Conservation (phyloP, 495 filamentous ascomycete species). For the Aeminium ludgeri region DNA sequence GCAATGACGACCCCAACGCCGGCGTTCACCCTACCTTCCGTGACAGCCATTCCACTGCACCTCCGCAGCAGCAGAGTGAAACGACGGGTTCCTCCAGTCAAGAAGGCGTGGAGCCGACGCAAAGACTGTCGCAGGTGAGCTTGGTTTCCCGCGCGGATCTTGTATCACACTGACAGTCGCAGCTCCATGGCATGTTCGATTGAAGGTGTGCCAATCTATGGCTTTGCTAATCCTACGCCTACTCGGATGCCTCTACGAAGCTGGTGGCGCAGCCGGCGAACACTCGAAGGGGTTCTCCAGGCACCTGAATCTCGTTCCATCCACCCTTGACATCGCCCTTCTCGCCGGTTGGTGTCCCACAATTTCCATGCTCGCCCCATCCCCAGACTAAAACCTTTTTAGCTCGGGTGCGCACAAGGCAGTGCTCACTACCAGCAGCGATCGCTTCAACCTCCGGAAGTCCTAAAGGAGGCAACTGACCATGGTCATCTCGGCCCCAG, state of each 20-base stretch:
- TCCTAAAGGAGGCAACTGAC: constrained; percentile 50
- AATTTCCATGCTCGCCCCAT: constrained; percentile 97
- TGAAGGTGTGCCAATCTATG: not conserved
- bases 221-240: constrained; percentile 29
- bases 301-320: constrained; percentile 30
- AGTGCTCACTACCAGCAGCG: constrained; percentile 79
- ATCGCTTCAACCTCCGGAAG: constrained; percentile 38
- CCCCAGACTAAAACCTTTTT: constrained; percentile 61
- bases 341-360: constrained; percentile 46
- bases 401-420: constrained; percentile 44
- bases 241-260: constrained; percentile 41
- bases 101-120: constrained; percentile 45
- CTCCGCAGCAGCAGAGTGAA: constrained; percentile 6
- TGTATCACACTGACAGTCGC: constrained; percentile 9
- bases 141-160: not conserved
- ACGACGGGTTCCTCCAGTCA: constrained; percentile 19
- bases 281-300: constrained; percentile 30
- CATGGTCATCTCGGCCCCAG: constrained; percentile 72
- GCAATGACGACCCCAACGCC: constrained; percentile 30
- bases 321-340: constrained; percentile 47
- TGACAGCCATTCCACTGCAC: constrained; percentile 20
- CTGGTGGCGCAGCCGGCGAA: constrained; percentile 82
- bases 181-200: constrained; percentile 41
- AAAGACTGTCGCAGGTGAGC: constrained; percentile 42
- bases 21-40: constrained; percentile 23